These are phyloP conservation scores for Halenospora varia DNA, from an alignment of 495 filamentous ascomycete genomes.

Conservation along the genomic window DNA sequence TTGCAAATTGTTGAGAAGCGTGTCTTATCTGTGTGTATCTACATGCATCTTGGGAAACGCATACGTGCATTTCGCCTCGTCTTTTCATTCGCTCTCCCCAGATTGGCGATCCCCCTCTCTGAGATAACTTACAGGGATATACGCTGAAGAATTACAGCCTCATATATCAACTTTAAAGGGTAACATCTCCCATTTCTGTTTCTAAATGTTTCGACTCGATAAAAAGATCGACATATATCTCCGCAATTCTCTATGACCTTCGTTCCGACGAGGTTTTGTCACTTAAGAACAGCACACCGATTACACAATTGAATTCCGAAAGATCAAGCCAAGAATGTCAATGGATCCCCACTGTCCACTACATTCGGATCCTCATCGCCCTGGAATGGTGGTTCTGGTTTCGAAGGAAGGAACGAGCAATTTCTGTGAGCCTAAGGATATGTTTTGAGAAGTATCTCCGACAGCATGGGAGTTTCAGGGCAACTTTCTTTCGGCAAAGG, in stretches of 20 bases:
- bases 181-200: neutral
- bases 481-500: neutral
- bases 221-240: no score
- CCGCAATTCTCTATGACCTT: no score
- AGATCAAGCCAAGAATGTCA: neutral
- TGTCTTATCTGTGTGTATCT: neutral
- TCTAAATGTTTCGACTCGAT: neutral
- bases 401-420: neutral
- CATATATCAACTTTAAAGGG: neutral
- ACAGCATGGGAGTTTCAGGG: neutral
- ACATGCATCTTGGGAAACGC: neutral
- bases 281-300: neutral
- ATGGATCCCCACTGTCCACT: neutral
- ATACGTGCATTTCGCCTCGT: neutral
- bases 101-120: neutral
- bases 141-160: neutral
- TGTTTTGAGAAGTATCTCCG: neutral
- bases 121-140: neutral
- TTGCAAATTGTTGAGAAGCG: neutral
- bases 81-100: neutral
- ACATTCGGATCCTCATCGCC: neutral
- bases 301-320: neutral
- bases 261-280: neutral
- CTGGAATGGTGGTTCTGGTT: neutral
- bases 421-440: neutral